Evolutionary conservation across 495 filamentous ascomycete species (phyloP).

Genomic region (Daldinia concentrica): DNA sequence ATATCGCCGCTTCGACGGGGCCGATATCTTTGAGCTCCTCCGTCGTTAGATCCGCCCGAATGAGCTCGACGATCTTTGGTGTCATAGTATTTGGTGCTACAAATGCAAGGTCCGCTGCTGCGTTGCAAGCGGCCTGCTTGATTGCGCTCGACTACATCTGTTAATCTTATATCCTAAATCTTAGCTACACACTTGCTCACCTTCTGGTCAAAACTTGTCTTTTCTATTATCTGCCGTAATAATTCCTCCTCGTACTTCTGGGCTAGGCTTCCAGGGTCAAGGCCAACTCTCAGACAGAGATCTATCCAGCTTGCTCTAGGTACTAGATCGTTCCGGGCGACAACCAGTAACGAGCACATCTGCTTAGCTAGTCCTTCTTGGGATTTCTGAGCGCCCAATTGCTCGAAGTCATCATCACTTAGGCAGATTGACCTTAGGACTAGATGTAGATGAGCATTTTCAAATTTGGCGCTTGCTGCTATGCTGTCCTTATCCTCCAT

Average conservation of each 20-base stretch:
- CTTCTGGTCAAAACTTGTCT: conserved; percentile 58
- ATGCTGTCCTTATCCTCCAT: conserved; percentile 79
- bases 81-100: conserved; percentile 87
- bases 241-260: conserved; percentile 58
- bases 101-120: conserved; percentile 90
- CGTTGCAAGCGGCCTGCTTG: conserved; percentile 75
- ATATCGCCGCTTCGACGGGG: conserved; percentile 88
- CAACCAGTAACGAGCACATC: conserved; percentile 76
- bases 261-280: conserved; percentile 84
- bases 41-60: conserved; percentile 74
- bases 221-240: conserved; percentile 58
- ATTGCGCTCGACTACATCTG: conserved; percentile 52
- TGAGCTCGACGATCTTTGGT: conserved; percentile 75
- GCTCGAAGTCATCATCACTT: conserved; percentile 51
- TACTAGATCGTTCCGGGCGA: conserved; percentile 81
- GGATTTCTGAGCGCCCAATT: conserved; percentile 49
- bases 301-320: conserved; percentile 87
- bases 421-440: conserved; percentile 79
- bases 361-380: conserved; percentile 64
- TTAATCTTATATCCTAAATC: conserved; percentile 30
- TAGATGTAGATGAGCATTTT: conserved; percentile 64
- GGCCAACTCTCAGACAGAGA: conserved; percentile 75
- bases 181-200: conserved; percentile 43
- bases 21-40: conserved; percentile 73
- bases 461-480: conserved; percentile 73